These are phyloP conservation scores for Flammula alnicola DNA, from an alignment of 1,284 basidiomycete species.

Conservation along the genomic window DNA sequence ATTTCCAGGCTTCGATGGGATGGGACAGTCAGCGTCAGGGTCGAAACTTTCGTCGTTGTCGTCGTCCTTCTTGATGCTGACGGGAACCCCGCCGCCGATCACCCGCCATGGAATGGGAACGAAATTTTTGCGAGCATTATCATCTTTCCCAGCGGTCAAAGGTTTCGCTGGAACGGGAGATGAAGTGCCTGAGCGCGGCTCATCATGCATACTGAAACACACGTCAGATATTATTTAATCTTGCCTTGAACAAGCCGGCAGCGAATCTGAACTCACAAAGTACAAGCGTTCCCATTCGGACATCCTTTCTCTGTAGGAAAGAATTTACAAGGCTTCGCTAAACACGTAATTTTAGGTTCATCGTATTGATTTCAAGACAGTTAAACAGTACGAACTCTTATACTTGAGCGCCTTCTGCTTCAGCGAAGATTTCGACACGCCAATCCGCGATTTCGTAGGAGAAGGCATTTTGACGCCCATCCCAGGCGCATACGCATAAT, in stretches of 20 bases:
- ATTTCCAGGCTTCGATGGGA: slow-evolving; percentile 2
- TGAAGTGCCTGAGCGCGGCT: slow-evolving; percentile 22
- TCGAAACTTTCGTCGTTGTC: slow-evolving; percentile 6
- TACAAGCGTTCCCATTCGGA: slow-evolving; percentile 65
- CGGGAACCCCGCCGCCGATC: slow-evolving; percentile 54
- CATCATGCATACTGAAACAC: slow-evolving; percentile 27
- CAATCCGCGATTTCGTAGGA: slow-evolving; percentile 21
- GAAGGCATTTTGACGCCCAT: slow-evolving; percentile 14
- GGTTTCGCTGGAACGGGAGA: slow-evolving; percentile 28
- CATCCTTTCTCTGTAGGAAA: slow-evolving; percentile 53
- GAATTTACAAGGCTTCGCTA: slow-evolving; percentile 73
- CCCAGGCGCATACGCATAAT: slow-evolving; percentile 16
- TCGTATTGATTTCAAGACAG: background rate
- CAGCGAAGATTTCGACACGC: slow-evolving; percentile 26
- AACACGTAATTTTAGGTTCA: background rate
- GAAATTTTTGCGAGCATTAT: slow-evolving; percentile 44
- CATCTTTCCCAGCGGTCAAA: slow-evolving; percentile 34
- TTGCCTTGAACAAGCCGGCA: background rate
- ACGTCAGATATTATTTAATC: background rate
- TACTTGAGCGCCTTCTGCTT: slow-evolving; percentile 43
- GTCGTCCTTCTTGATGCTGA: slow-evolving; percentile 34
- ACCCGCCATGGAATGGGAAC: slow-evolving; percentile 56
- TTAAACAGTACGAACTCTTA: slow-evolving; percentile 40
- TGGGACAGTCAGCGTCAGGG: background rate
- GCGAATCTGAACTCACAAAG: slow-evolving; percentile 55